A percentile compares a stretch with the other conserved stretches of the same genome.
Conservation (phyloP, 78 protist species). For the Monocercomonoides exilis region DNA sequence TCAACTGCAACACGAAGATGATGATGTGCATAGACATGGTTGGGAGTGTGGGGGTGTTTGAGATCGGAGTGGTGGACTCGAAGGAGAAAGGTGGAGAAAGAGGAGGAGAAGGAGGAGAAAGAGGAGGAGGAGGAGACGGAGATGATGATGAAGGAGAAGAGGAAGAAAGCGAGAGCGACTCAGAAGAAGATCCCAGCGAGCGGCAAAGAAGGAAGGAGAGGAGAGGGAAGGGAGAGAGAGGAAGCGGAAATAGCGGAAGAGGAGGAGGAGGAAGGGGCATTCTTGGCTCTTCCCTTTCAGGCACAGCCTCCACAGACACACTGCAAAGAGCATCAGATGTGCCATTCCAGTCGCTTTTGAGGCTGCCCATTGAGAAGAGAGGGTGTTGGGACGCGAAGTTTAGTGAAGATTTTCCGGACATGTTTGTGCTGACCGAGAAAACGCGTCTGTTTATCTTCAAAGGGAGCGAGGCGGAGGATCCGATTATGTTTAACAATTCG, state of each 20-base stretch:
- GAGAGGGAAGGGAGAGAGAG: not conserved
- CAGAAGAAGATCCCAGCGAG: not conserved
- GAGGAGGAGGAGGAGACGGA: not conserved
- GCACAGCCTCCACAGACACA: not conserved
- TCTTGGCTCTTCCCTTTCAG: not conserved
- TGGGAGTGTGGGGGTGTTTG: conserved; percentile 36
- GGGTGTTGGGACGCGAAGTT: not conserved
- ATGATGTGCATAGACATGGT: conserved; percentile 48
- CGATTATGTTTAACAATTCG: not conserved
- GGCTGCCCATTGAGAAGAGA: not conserved
- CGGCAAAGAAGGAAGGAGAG: not conserved
- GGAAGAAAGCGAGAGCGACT: not conserved
- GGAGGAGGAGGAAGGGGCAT: not conserved
- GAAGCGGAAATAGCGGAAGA: not conserved
- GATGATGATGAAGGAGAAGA: not conserved
- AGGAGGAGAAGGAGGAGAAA: not conserved
- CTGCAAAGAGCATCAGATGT: not conserved
- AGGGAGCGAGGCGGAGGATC: conserved; percentile 50
- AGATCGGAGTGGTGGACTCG: not conserved
- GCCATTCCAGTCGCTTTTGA: not conserved
- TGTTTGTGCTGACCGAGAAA: conserved; percentile 68
- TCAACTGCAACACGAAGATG: conserved; percentile 50
- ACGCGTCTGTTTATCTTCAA: conserved; percentile 52
- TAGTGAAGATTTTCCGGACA: conserved; percentile 55
- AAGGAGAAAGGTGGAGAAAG: not conserved